Conservation (phyloP, 805 yeast genomes). For the Starmerella geochares region DNA sequence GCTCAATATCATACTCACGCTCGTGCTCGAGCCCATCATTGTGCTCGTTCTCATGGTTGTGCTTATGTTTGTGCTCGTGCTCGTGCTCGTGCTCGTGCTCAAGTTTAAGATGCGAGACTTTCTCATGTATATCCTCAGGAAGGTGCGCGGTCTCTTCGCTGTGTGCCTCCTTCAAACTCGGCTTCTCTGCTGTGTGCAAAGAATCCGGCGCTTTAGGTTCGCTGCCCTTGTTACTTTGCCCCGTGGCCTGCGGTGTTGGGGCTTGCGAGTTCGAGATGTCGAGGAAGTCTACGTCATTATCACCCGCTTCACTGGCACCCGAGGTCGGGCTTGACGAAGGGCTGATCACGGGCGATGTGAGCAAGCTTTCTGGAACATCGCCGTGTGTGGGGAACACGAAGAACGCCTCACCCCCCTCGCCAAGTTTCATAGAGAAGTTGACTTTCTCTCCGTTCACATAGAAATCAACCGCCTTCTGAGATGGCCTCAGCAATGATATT, state of each 20-base stretch:
- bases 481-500: slow-evolving; percentile 82
- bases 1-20: not conserved
- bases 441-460: slow-evolving; percentile 73
- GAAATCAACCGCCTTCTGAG: slow-evolving; percentile 86
- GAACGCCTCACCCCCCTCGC: slow-evolving; percentile 97
- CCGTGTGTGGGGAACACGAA: slow-evolving; percentile 81
- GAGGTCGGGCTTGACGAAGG: slow-evolving; percentile 41
- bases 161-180: not conserved
- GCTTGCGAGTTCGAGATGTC: slow-evolving; percentile 14
- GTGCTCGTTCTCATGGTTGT: not conserved
- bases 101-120: no score
- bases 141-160: no score
- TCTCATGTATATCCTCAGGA: no score
- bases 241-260: no score
- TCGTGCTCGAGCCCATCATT: not conserved
- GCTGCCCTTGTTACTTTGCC: not conserved
- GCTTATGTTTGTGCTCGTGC: no score
- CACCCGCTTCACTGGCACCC: slow-evolving; percentile 9
- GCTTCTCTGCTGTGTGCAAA: not conserved
- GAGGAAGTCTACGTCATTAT: slow-evolving; percentile 26
- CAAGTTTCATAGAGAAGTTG: slow-evolving; percentile 86
- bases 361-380: slow-evolving; percentile 62
- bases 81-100: no score
- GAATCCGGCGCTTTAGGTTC: not conserved
- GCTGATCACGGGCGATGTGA: slow-evolving; percentile 80